Conservation (phyloP, 768 basidiomycete genomes). For the Tricholoma bakamatsutake region DNA sequence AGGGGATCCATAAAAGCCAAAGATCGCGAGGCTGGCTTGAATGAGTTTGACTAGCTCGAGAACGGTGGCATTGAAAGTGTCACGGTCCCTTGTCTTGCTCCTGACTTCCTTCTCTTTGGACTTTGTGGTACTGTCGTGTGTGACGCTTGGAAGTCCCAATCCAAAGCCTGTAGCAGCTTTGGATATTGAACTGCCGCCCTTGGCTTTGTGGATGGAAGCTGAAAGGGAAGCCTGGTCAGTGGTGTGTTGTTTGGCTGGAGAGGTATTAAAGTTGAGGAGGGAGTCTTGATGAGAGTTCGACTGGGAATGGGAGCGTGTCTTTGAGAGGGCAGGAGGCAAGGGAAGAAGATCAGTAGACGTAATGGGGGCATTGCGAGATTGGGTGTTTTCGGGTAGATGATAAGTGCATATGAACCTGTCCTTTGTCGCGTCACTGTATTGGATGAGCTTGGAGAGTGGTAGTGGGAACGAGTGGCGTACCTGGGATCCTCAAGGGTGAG, state of each 20-base stretch:
- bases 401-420: constrained; percentile 75
- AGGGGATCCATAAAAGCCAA: constrained; percentile 46
- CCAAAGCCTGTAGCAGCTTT: constrained; percentile 13
- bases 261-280: constrained; percentile 15
- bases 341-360: constrained; percentile 19
- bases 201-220: constrained; percentile 10
- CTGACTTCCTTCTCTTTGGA: constrained; percentile 8
- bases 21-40: constrained; percentile 65
- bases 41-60: constrained; percentile 73
- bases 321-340: constrained; percentile 8
- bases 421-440: constrained; percentile 64
- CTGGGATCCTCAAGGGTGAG: constrained; percentile 75
- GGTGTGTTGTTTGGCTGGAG: constrained; percentile 16
- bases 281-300: constrained; percentile 16
- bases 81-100: constrained; percentile 24
- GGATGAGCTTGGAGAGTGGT: constrained; percentile 1
- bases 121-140: constrained; percentile 1
- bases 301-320: constrained; percentile 14
- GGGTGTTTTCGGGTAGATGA: constrained; percentile 42
- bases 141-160: constrained; percentile 8
- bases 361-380: constrained; percentile 15
- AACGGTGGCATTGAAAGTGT: constrained; percentile 57
- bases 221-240: constrained; percentile 10
- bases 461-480: constrained; percentile 26
- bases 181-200: neutral